phyloP scores from a whole-genome alignment of 2,329 filamentous ascomycete genomes.

The Madurella fahalii region DNA sequence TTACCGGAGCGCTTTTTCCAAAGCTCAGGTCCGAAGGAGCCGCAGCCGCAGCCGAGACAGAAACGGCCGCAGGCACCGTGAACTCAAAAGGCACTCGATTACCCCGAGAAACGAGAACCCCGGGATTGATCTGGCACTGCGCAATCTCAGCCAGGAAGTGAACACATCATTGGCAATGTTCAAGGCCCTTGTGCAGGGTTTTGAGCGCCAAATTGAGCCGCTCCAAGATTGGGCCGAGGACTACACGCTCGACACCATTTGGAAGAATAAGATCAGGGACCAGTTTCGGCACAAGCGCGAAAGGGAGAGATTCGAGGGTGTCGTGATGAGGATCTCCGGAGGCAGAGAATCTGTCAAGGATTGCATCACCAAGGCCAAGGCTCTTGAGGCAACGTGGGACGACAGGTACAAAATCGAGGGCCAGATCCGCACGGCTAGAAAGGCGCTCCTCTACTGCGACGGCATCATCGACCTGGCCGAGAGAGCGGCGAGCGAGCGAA shows the following conservation, averaged over 20 bases:
- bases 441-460: constrained; percentile 14
- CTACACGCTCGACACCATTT: constrained; percentile 15
- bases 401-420: constrained; percentile 10
- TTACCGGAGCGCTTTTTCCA: neutral
- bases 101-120: constrained; percentile 1
- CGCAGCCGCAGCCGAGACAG: neutral
- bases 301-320: constrained; percentile 3
- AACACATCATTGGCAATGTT: constrained; percentile 8
- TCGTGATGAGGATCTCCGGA: neutral
- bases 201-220: constrained; percentile 8
- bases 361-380: constrained; percentile 7
- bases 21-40: neutral
- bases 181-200: constrained; percentile 8
- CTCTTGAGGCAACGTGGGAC: neutral
- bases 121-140: constrained; percentile 13
- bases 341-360: constrained; percentile 3
- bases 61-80: neutral
- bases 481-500: constrained; percentile 7
- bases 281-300: constrained; percentile 5
- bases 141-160: constrained; percentile 14
- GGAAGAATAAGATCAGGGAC: constrained; percentile 16
- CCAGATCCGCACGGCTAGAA: constrained; percentile 16
- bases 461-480: constrained; percentile 14
- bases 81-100: neutral
- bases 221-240: constrained; percentile 17